phyloP scores from a whole-genome alignment of 2,329 filamentous ascomycete species.

The Aspergillus terreus region DNA sequence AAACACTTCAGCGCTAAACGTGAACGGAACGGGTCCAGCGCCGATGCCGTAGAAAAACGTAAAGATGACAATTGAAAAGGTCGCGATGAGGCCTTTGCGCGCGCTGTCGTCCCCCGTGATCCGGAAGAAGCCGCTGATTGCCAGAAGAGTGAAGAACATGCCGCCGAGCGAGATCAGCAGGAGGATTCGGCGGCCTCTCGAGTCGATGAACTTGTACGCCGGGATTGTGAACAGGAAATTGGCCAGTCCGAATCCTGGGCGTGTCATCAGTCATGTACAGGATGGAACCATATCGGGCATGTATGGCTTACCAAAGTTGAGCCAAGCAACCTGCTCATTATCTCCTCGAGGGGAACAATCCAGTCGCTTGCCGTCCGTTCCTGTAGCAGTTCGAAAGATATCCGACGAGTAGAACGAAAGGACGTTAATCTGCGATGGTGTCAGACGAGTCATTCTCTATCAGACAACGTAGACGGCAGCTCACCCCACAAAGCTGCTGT shows the following conservation, averaged over 20 bases:
- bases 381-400: slow-evolving; percentile 14
- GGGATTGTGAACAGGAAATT: slow-evolving; percentile 29
- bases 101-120: slow-evolving; percentile 7
- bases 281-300: too few relatives aligned
- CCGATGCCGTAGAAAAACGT: slow-evolving; percentile 46
- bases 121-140: slow-evolving; percentile 21
- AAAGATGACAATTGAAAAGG: slow-evolving; percentile 28
- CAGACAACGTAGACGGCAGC: neutral
- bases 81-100: slow-evolving; percentile 18
- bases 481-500: slow-evolving; percentile 30
- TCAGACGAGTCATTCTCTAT: neutral
- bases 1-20: slow-evolving; percentile 21
- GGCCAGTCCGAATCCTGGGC: slow-evolving; percentile 22
- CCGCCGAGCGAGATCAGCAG: slow-evolving; percentile 25
- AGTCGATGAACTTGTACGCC: slow-evolving; percentile 24
- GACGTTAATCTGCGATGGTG: slow-evolving; percentile 22
- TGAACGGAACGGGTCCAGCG: slow-evolving; percentile 28
- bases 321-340: slow-evolving; percentile 8
- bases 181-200: slow-evolving; percentile 21
- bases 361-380: too few relatives aligned
- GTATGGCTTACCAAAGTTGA: slow-evolving; percentile 18
- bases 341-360: too few relatives aligned
- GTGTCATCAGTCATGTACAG: neutral
- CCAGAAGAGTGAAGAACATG: slow-evolving; percentile 24
- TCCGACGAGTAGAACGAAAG: slow-evolving; percentile 28